Base-by-base conservation (phyloP, 2,329 filamentous ascomycete species). In the Setomelanomma holmii region DNA sequence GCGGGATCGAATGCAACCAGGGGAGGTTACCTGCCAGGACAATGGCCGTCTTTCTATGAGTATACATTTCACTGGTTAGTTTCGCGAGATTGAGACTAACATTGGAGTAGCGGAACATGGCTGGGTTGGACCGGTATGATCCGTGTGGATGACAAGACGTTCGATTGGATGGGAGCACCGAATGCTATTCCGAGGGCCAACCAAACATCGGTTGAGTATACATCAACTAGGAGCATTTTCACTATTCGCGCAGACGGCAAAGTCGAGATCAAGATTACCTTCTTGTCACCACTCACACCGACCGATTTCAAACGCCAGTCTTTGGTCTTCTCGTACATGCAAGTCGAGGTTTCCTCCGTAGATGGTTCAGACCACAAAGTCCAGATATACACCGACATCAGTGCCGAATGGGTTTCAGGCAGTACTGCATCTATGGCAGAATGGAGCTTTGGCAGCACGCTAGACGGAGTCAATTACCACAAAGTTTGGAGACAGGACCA, bases 361-460 rank as follows among this genome's bases (percentile, higher is more conserved):
- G 89, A 92, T 70, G 86, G 86, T 10, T 67, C 68, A 2, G 61
- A 77, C 1, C 89, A 92, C 68, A 75, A 83, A 38, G 86, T 91
- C 1, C 84, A 90, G 64, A 65, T 92, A 4, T 92, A 93, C 67
- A 80, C 87, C 20, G 89, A 92, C 66, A 86, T 91, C 34, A 86
- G 88, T 45, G 86, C 85, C 90, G 89, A 93, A 80, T 91, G 87
- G 85, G 82, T 85, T 3, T 87, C 87, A 12, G 87, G 88, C 19
- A 83, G 91, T 64, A 73, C 76, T 5, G 73, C 60, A 21, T 76
- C 82, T 4, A 67, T 81, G 33, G 82, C 87, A 35, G 72, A 86
- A 60, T 92, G 89, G 89, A 81, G 86, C 40, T 83, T 83, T 54
- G 80, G 69, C 11, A 69, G 60, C 5, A 61, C 63, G 23, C 24